phyloP scores from a whole-genome alignment of 495 filamentous ascomycete genomes.

The Neurospora sp. region DNA sequence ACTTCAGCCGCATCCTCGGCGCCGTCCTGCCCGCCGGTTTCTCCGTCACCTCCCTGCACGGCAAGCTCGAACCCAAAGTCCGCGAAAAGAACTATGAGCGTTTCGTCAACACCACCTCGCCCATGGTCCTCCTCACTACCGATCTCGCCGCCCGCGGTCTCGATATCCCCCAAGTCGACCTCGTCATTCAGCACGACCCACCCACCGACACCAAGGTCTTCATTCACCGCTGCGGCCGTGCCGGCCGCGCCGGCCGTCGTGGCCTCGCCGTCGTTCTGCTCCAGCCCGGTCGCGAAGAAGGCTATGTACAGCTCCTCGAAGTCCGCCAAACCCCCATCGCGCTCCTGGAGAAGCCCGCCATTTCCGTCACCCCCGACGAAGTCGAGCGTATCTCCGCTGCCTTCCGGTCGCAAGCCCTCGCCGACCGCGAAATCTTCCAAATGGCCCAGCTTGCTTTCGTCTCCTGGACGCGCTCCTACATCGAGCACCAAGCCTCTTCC shows the following conservation, averaged over 20 bases:
- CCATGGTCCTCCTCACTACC: slow-evolving; percentile 67
- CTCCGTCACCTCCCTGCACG: slow-evolving; percentile 70
- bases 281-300: slow-evolving; percentile 72
- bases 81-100: slow-evolving; percentile 27
- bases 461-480: slow-evolving; percentile 82
- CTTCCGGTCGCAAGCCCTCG: slow-evolving; percentile 51
- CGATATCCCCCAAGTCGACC: slow-evolving; percentile 89
- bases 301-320: slow-evolving; percentile 79
- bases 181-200: slow-evolving; percentile 87
- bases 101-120: slow-evolving; percentile 52
- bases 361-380: slow-evolving; percentile 44
- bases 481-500: slow-evolving; percentile 79
- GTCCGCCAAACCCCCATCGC: slow-evolving; percentile 81
- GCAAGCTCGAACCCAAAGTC: slow-evolving; percentile 75
- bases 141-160: slow-evolving; percentile 65
- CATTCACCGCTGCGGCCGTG: slow-evolving; percentile 87
- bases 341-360: slow-evolving; percentile 40
- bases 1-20: slow-evolving; percentile 69
- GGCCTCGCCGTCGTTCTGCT: slow-evolving; percentile 81
- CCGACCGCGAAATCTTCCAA: slow-evolving; percentile 77
- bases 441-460: slow-evolving; percentile 87
- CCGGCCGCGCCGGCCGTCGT: slow-evolving; percentile 77
- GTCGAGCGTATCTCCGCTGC: slow-evolving; percentile 38
- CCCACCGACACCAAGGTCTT: slow-evolving; percentile 91
- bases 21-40: slow-evolving; percentile 52